Evolutionary conservation across 176 grass and related monocot species (phyloP).

Genomic region (Rhipidocladum racemiflorum): DNA sequence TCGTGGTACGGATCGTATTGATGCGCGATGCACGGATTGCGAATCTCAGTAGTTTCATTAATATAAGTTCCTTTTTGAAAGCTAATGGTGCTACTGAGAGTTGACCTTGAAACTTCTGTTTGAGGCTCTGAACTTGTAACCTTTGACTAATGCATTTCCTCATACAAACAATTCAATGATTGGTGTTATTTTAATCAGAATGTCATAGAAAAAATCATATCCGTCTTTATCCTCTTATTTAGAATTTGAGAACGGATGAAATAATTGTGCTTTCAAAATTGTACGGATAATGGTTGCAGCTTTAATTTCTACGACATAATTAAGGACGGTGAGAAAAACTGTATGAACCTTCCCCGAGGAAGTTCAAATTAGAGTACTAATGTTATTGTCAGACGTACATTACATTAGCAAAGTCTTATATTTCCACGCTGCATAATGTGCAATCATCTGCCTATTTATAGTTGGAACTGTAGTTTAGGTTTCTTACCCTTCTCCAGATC

Average conservation of each 20-base stretch:
- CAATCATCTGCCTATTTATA: not conserved
- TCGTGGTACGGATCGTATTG: not conserved
- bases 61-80: not conserved
- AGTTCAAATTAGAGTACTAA: not conserved
- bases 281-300: not conserved
- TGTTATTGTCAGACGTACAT: not conserved
- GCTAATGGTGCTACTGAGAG: not conserved
- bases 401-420: not conserved
- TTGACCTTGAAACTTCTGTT: conserved; percentile 22
- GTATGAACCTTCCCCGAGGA: not conserved
- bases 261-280: not conserved
- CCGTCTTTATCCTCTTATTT: not conserved
- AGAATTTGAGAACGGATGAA: not conserved
- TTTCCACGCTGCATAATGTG: not conserved
- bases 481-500: not conserved
- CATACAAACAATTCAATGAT: conserved; percentile 19
- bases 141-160: not conserved
- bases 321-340: not conserved
- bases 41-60: not conserved
- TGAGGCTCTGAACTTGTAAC: conserved; percentile 21
- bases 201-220: not conserved
- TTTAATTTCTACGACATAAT: not conserved
- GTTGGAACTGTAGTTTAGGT: not conserved
- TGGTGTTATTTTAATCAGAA: conserved; percentile 40
- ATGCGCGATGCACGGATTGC: not conserved